Conservation (phyloP, 2,329 filamentous ascomycete genomes). For the Penicillium polonicum region DNA sequence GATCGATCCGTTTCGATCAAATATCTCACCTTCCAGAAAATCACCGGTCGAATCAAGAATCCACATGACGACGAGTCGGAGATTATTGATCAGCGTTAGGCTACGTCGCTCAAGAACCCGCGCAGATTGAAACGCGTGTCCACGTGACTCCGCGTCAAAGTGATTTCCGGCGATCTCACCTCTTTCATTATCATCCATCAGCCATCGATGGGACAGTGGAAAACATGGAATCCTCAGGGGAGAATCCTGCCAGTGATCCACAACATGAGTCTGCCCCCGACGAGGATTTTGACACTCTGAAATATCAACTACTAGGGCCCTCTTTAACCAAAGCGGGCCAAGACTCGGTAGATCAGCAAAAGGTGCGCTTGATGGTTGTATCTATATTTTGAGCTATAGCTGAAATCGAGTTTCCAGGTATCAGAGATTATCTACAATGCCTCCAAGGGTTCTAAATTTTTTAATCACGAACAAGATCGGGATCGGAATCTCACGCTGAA, state of each 20-base stretch:
- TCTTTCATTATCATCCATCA: background rate
- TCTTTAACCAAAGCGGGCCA: slow-evolving; percentile 93
- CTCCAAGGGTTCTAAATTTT: slow-evolving; percentile 94
- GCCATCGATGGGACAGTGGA: slow-evolving; percentile 12
- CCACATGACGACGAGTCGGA: slow-evolving; percentile 56
- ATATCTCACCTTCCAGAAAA: slow-evolving; percentile 48
- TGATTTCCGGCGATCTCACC: slow-evolving; percentile 13
- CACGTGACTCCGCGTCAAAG: slow-evolving; percentile 37
- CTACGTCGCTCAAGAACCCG: slow-evolving; percentile 1
- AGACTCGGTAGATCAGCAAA: slow-evolving; percentile 86
- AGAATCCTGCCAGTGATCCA: slow-evolving; percentile 12
- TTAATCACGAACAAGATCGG: slow-evolving; percentile 81
- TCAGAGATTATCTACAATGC: slow-evolving; percentile 97
- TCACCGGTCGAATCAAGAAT: slow-evolving; percentile 56
- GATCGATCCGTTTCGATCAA: slow-evolving; percentile 26
- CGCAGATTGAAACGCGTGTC: slow-evolving; percentile 31
- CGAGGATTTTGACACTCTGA: slow-evolving; percentile 63
- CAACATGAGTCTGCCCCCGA: background rate
- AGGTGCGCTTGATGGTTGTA: slow-evolving; percentile 50
- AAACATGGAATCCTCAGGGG: slow-evolving; percentile 25
- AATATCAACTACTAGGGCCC: slow-evolving; percentile 85
- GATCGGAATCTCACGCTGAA: slow-evolving; percentile 82
- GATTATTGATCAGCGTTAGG: slow-evolving; percentile 9
- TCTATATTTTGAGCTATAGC: background rate
- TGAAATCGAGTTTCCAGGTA: slow-evolving; percentile 54